Percentiles rank a stretch among this genome's conserved stretches.
Evolutionary conservation across 2,329 filamentous ascomycete species (phyloP).

Genomic region (Neospermospora avenae): DNA sequence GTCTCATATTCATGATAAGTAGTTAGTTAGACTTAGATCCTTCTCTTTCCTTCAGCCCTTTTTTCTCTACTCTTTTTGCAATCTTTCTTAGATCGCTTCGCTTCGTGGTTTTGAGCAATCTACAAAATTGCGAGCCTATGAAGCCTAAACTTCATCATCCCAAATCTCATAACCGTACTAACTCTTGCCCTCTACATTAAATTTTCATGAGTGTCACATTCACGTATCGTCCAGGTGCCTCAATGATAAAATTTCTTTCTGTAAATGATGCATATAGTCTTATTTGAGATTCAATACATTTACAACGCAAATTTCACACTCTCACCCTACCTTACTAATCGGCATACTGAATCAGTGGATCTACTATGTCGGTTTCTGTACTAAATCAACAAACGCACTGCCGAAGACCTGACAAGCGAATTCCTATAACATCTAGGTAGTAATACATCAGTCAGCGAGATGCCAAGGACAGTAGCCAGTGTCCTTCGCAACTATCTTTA

Average conservation of each 20-base stretch:
- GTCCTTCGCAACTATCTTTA: slow-evolving; percentile 49
- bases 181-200: too few relatives aligned
- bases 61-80: neutral
- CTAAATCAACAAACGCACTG: slow-evolving; percentile 56
- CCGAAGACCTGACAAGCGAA: slow-evolving; percentile 51
- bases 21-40: too few relatives aligned
- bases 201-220: too few relatives aligned
- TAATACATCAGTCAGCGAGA: slow-evolving; percentile 60
- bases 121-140: too few relatives aligned
- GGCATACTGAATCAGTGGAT: too few relatives aligned
- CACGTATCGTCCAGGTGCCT: too few relatives aligned
- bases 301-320: slow-evolving; percentile 19
- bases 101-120: too few relatives aligned
- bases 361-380: slow-evolving; percentile 58
- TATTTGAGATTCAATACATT: too few relatives aligned
- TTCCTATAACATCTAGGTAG: slow-evolving; percentile 61
- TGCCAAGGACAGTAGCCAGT: slow-evolving; percentile 59
- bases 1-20: too few relatives aligned
- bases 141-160: neutral
- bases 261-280: too few relatives aligned
- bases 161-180: too few relatives aligned
- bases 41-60: neutral
- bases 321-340: slow-evolving; percentile 2
- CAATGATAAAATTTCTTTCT: too few relatives aligned
- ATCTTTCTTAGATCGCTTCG: neutral